phyloP scores from a whole-genome alignment of 2,329 filamentous ascomycete genomes.

The Fusarium phyllophilum region DNA sequence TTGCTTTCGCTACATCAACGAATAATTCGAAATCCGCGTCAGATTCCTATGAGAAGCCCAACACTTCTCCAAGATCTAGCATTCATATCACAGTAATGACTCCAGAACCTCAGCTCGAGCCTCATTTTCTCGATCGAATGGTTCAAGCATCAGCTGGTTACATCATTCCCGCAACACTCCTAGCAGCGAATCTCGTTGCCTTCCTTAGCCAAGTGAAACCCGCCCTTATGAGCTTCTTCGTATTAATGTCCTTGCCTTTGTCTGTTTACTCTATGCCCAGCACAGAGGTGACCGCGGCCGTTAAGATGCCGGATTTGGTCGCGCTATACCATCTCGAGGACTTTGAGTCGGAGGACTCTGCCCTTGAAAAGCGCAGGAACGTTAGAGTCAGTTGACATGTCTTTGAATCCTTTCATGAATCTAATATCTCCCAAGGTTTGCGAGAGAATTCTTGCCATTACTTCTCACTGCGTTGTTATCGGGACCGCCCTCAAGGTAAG shows the following conservation, averaged over 20 bases:
- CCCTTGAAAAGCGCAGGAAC: neutral
- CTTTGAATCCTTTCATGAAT: neutral
- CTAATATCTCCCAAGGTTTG: neutral
- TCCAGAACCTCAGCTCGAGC: rapidly evolving
- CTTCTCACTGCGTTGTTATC: rapidly evolving
- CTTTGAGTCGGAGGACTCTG: neutral
- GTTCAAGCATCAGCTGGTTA: neutral
- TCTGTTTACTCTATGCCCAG: neutral
- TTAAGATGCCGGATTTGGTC: rapidly evolving
- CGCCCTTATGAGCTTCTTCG: neutral
- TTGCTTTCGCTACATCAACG: neutral
- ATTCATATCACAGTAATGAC: neutral
- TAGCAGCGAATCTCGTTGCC: neutral
- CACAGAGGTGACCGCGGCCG: neutral
- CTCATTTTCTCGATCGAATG: neutral
- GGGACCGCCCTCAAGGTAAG: neutral
- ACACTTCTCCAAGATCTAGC: rapidly evolving
- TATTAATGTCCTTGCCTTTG: neutral
- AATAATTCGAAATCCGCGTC: rapidly evolving
- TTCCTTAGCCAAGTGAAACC: neutral
- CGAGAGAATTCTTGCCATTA: rapidly evolving
- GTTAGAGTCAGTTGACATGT: neutral
- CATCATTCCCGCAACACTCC: rapidly evolving
- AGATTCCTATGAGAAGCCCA: rapidly evolving
- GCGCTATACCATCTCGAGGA: neutral